Percentiles rank a stretch among this genome's conserved stretches.
Evolutionary conservation across 768 basidiomycete species (phyloP).

Genomic region (Naganishia randhawae): DNA sequence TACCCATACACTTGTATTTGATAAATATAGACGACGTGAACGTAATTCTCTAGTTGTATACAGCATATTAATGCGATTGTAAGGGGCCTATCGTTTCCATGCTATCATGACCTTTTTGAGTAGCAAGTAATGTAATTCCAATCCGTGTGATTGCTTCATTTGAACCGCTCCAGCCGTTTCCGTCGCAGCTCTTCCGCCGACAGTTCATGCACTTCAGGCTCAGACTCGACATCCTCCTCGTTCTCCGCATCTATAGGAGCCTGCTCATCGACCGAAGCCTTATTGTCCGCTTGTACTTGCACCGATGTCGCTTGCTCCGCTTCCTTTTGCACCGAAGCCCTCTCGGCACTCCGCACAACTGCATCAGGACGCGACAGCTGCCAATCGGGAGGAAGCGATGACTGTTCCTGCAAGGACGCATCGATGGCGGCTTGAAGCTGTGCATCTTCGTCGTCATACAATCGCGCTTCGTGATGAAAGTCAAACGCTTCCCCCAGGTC

Average conservation of each 20-base stretch:
- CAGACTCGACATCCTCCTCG: conserved; percentile 11
- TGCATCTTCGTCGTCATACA: conserved; percentile 74
- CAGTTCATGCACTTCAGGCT: conserved; percentile 24
- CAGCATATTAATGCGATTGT: neutral
- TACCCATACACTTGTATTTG: neutral
- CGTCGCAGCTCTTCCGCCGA: conserved; percentile 22
- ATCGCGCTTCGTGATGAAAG: conserved; percentile 20
- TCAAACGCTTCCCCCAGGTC: conserved; percentile 13
- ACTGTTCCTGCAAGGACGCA: conserved; percentile 55
- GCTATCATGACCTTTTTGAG: no score
- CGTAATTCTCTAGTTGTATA: conserved; percentile 10
- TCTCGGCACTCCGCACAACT: neutral
- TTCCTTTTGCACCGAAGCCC: neutral
- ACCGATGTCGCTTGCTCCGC: neutral
- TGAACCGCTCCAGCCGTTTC: conserved; percentile 27
- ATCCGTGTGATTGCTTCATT: neutral
- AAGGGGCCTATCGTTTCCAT: neutral
- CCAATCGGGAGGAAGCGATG: conserved; percentile 1
- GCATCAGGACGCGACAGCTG: neutral
- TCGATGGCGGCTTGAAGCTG: conserved; percentile 81
- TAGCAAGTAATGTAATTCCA: no score
- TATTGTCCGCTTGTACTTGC: neutral
- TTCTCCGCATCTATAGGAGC: neutral
- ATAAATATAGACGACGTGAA: neutral
- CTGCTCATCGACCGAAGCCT: neutral